phyloP scores from a whole-genome alignment of 2,329 filamentous ascomycete species.

The Fusarium albidum region DNA sequence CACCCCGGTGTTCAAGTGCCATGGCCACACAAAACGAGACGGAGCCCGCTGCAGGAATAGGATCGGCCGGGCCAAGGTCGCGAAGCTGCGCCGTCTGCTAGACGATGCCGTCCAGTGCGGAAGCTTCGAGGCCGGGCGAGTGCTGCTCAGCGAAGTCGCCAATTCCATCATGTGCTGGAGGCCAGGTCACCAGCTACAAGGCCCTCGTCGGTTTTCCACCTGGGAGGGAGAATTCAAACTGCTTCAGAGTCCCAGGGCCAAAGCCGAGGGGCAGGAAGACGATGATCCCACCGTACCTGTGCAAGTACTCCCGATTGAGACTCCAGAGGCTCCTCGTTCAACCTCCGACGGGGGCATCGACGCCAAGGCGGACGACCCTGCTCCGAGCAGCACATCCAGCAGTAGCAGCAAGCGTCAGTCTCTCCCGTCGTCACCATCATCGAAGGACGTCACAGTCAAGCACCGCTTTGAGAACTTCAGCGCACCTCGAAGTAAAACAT shows the following conservation, averaged over 20 bases:
- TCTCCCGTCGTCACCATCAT: neutral
- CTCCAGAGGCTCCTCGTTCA: neutral
- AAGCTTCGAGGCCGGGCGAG: constrained; percentile 20
- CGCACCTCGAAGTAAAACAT: neutral
- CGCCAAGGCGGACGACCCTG: neutral
- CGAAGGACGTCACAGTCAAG: neutral
- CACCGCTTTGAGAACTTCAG: constrained; percentile 33
- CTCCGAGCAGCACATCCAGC: neutral
- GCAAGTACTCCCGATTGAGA: neutral
- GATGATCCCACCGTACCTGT: neutral
- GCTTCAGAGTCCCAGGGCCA: neutral
- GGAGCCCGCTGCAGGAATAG: neutral
- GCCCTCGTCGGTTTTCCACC: neutral
- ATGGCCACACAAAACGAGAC: constrained; percentile 4
- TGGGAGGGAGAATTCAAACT: constrained; percentile 27
- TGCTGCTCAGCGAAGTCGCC: constrained; percentile 23
- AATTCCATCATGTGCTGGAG: constrained; percentile 29
- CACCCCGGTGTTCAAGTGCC: constrained; percentile 12
- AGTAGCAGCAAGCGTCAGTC: neutral
- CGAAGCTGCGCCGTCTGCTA: constrained; percentile 15
- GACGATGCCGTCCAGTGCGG: constrained; percentile 12
- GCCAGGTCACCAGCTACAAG: neutral
- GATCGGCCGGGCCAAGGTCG: constrained; percentile 12
- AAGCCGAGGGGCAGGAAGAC: constrained; percentile 20
- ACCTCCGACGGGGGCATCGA: neutral